A percentile compares a stretch with the other conserved stretches of the same genome.
Evolutionary conservation across 371 early-diverging fungal species (phyloP).

Genomic region (Apophysomyces variabilis): DNA sequence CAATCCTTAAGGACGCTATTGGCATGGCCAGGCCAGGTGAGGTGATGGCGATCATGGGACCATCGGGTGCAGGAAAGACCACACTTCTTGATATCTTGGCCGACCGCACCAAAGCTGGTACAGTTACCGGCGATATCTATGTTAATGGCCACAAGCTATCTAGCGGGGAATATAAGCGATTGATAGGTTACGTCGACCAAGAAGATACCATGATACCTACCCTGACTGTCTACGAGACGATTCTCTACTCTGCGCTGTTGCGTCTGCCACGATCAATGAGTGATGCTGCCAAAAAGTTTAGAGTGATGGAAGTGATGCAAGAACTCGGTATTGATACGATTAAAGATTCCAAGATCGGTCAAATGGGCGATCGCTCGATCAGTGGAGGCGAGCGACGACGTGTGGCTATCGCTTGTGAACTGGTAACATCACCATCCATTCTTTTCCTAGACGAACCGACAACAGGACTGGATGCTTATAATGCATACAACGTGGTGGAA

Average conservation of each 20-base stretch:
- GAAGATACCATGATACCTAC: constrained; percentile 87
- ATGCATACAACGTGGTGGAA: constrained; percentile 90
- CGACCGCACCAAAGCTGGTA: constrained; percentile 66
- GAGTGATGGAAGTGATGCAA: constrained; percentile 77
- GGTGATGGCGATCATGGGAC: constrained; percentile 86
- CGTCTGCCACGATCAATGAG: constrained; percentile 77
- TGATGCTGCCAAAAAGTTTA: constrained; percentile 54
- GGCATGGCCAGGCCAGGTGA: constrained; percentile 84
- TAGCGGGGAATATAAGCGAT: constrained; percentile 58
- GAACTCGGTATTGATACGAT: constrained; percentile 80
- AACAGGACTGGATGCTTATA: constrained; percentile 90
- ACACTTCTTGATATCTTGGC: constrained; percentile 79
- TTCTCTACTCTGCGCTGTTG: constrained; percentile 77
- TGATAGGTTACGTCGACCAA: constrained; percentile 85
- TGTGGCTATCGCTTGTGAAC: constrained; percentile 86
- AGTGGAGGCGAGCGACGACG: constrained; percentile 90
- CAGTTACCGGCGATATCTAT: constrained; percentile 63
- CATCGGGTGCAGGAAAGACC: constrained; percentile 75
- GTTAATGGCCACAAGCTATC: constrained; percentile 67
- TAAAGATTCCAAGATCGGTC: constrained; percentile 83
- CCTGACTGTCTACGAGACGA: constrained; percentile 83
- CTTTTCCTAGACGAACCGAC: constrained; percentile 96
- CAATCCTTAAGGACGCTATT: constrained; percentile 65
- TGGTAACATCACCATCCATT: constrained; percentile 87
- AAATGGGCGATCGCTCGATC: constrained; percentile 73